These are phyloP conservation scores for Acacia crassicarpa DNA, from an alignment of 306 rosid genomes.

Conservation along the genomic window DNA sequence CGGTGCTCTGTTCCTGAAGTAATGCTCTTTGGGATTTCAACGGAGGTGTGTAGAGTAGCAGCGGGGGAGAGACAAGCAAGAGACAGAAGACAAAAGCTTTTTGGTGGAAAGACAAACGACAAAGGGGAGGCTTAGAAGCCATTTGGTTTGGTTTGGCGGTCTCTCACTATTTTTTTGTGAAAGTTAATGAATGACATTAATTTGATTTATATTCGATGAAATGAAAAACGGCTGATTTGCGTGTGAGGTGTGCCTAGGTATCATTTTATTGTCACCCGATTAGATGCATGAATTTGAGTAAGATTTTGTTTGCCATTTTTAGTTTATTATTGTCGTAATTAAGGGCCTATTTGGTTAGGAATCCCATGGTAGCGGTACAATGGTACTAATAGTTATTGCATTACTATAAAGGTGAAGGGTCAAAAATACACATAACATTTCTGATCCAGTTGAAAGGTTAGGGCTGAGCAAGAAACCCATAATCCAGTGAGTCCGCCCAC, in stretches of 20 bases:
- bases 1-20: background rate
- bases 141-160: conserved; percentile 24
- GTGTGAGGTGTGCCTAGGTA: background rate
- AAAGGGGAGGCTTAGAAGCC: conserved; percentile 34
- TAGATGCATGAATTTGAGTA: conserved; percentile 3
- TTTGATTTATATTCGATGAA: background rate
- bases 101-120: conserved; percentile 26
- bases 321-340: too few species aligned
- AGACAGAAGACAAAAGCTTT: conserved; percentile 29
- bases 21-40: background rate
- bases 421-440: too few species aligned
- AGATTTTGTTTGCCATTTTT: background rate
- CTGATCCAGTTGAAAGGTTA: too few species aligned
- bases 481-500: too few species aligned
- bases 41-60: conserved; percentile 14
- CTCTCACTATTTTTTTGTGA: background rate
- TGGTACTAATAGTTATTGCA: too few species aligned
- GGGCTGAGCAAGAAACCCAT: too few species aligned
- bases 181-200: background rate
- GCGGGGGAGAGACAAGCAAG: conserved; percentile 24
- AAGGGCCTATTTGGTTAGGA: too few species aligned
- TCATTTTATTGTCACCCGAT: background rate
- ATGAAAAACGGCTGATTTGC: background rate
- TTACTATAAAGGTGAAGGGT: too few species aligned
- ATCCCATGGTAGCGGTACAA: too few species aligned